Base-by-base conservation (phyloP, 139 green algal species). In the Tetraselmis chui region DNA sequence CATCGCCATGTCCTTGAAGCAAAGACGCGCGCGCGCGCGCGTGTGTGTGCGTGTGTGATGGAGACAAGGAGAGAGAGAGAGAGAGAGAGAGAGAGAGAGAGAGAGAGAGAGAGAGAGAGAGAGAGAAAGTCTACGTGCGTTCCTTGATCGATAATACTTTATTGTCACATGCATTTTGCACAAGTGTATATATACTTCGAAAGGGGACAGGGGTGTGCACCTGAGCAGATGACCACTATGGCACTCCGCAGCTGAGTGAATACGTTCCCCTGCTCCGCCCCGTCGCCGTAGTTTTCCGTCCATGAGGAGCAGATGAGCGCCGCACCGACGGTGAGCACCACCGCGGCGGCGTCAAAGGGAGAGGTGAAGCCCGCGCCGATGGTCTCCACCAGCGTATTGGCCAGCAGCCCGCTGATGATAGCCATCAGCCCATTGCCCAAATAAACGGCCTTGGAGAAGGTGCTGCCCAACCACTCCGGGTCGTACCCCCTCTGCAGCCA, bases 361-460 rank as follows among this genome's bases (percentile, higher is more conserved):
- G 95, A 93, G 59, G 99, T 96, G 11, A 95, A 95, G 5, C 96
- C 96, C 23, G 98, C 77, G 5, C 67, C 18, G 29, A 96, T 31
- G 5, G 81, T 86, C 30, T 93, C 89, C 18, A 99, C 96, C 23
- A 99, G 90, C 1, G 82, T 86, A 86, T 97, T 97, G 22, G 92
- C 96, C 5, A 98, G 32, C 59, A 99, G 90, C 59, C 96, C 96
- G 79, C 58, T 82, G 23, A 97, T 59, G 82, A 99, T 98, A 79
- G 96, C 96, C 80, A 98, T 91, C 1, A 99, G 83, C 0, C 96
- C 96, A 84, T 99, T 99, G 79, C 96, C 96, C 1, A 99, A 81
- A 77, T 98, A 98, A 27, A 99, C 94, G 5, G 96, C 96, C 86
- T 96, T 95, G 27, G 90, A 93, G 84, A 98, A 98, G 2, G 88